Percentiles rank a stretch among this genome's conserved stretches.
These are phyloP conservation scores for Tricholoma bakamatsutake DNA, from an alignment of 768 basidiomycete species.

Conservation along the genomic window DNA sequence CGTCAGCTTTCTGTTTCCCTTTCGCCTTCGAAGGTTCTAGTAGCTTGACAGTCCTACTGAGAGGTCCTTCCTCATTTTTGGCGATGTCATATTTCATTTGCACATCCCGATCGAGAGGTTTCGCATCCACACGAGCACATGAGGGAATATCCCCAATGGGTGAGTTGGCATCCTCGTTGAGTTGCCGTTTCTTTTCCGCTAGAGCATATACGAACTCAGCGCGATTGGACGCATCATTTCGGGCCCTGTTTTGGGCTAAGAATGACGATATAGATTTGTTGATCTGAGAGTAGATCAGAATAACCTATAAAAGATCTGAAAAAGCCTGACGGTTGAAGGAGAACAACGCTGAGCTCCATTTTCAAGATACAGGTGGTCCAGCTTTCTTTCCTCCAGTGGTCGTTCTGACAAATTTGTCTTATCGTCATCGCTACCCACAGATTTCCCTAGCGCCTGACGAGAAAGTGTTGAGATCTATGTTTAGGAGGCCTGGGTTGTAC, in stretches of 20 bases:
- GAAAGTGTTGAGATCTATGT: constrained; percentile 2
- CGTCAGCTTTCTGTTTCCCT: constrained; percentile 7
- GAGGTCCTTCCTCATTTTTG: constrained; percentile 76
- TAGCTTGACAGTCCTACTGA: constrained; percentile 51
- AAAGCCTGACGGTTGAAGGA: constrained; percentile 49
- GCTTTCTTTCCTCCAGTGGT: constrained; percentile 61
- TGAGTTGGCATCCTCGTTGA: constrained; percentile 24
- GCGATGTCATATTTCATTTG: constrained; percentile 88
- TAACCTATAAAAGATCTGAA: constrained; percentile 4
- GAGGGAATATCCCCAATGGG: constrained; percentile 29
- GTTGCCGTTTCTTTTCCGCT: constrained; percentile 45
- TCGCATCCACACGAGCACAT: constrained; percentile 73
- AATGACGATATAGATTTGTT: constrained; percentile 69
- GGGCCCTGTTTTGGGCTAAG: constrained; percentile 62
- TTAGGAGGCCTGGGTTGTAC: constrained; percentile 13
- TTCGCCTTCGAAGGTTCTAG: constrained; percentile 9
- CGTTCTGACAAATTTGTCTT: constrained; percentile 7
- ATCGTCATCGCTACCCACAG: constrained; percentile 7
- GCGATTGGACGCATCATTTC: constrained; percentile 73
- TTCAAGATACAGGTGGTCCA: constrained; percentile 52
- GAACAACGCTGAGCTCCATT: constrained; percentile 42
- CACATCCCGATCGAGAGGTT: constrained; percentile 60
- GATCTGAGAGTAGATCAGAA: constrained; percentile 34
- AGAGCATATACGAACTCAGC: constrained; percentile 64
- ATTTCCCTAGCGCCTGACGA: constrained; percentile 20